Evolutionary conservation across 768 basidiomycete genomes (phyloP).

Genomic region (Auricularia auricula-judae): DNA sequence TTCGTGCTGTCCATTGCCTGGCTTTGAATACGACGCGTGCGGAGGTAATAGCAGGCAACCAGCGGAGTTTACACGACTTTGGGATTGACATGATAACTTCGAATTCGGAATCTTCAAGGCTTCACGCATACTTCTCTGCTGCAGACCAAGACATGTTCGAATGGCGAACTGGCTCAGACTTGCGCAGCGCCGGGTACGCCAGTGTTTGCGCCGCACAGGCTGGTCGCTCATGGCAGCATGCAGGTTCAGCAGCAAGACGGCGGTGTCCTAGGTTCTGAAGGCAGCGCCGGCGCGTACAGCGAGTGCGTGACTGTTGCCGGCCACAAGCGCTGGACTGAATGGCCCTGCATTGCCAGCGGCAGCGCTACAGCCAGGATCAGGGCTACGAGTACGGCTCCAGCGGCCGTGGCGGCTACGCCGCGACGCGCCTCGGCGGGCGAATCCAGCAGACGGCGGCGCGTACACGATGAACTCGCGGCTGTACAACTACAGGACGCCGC

Average conservation of each 20-base stretch:
- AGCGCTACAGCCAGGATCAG: background rate
- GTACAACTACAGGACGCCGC: background rate
- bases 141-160: no score
- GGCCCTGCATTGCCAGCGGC: background rate
- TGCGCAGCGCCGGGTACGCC: background rate
- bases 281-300: background rate
- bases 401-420: background rate
- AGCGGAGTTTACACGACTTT: no score
- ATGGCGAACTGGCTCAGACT: background rate
- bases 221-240: background rate
- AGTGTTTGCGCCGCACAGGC: background rate
- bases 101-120: no score
- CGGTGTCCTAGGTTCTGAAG: background rate
- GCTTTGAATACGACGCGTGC: background rate
- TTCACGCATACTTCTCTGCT: no score
- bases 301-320: background rate
- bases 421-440: background rate
- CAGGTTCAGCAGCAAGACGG: background rate
- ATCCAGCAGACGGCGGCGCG: constrained; percentile 1
- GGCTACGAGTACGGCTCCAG: background rate
- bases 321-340: background rate
- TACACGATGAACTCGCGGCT: background rate
- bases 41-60: no score
- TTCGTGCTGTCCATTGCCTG: background rate
- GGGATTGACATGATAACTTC: no score